Base-by-base conservation (phyloP, 2,329 filamentous ascomycete species). In the Myriosclerotinia duriaeana region DNA sequence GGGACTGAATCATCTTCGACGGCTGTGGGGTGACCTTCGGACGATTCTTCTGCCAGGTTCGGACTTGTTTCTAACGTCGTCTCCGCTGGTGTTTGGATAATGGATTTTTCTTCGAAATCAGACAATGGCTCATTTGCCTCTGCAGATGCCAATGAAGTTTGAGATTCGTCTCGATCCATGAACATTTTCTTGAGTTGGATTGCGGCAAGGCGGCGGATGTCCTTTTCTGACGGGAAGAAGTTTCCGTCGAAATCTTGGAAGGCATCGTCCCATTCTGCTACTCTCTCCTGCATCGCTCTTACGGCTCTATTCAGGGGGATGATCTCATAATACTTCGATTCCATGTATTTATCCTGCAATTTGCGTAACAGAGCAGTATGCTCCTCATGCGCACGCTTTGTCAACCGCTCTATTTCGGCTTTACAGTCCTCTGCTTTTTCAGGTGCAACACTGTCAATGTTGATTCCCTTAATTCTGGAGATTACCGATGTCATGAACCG, bases 101-200 rank as follows among this genome's bases (percentile, higher is more conserved):
- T 74, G 14, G 72, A 72, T 63, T 85, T 84, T 58, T 77, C 75
- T 11, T 82, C 80, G 14, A 79, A 76, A 67, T 85, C 83, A 7
- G 81, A 78, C 20, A 79, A 79, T 2, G 81, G 79, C 30, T 89
- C 87, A 9, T 81, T 79, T 2, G 82, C 87, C 60, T 96, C 92
- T 15, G 85, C 86, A 8, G 89, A 87, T 6, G 84, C 83, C 20
- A 93, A 80, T 0, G 91, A 90, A 67, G 92, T 89, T 67, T 90
- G 89, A 3, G 92, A 93, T 70, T 93, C 92, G 72, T 93, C 90
- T 20, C 74, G 74, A 76, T 98, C 93, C 9, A 94, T 87, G 75
- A 99, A 99, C 77, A 99, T 91, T 77, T 96, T 97, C 76, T 91
- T 94, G 66, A 99, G 82, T 76, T 99, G 96, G 69, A 97, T 84